phyloP scores from a whole-genome alignment of 192 early-diverging fungal genomes.

The Coemansia sp. region DNA sequence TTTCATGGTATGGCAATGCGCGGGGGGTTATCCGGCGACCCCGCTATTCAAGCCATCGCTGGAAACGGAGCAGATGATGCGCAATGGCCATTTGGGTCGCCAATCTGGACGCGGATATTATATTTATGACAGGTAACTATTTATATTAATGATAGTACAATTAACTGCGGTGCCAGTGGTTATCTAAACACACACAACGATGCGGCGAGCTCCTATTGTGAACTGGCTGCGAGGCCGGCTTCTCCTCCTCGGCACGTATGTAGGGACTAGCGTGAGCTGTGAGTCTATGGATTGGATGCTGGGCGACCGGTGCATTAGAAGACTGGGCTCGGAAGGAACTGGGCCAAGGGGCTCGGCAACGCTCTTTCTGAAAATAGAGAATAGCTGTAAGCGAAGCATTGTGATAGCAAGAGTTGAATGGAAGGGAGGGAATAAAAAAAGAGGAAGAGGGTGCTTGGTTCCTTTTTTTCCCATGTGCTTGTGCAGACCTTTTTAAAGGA shows the following conservation, averaged over 20 bases:
- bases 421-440: neutral
- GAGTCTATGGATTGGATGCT: conserved; percentile 20
- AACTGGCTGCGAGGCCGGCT: conserved; percentile 45
- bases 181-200: conserved; percentile 28
- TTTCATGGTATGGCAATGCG: conserved; percentile 22
- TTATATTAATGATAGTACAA: neutral
- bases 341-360: neutral
- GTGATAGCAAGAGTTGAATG: neutral
- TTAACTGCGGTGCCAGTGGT: neutral
- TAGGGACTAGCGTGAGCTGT: conserved; percentile 34
- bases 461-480: neutral
- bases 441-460: neutral
- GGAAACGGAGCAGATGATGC: conserved; percentile 46
- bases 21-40: conserved; percentile 5
- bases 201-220: conserved; percentile 30
- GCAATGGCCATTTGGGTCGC: conserved; percentile 54
- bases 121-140: conserved; percentile 22
- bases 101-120: conserved; percentile 61
- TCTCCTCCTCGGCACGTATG: neutral
- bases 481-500: neutral
- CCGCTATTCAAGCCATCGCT: conserved; percentile 15
- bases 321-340: neutral
- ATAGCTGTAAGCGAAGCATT: conserved; percentile 24
- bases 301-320: neutral
- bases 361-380: conserved; percentile 18